Evolutionary conservation across 2,329 filamentous ascomycete species (phyloP).

Genomic region (Aureobasidium subglaciale): DNA sequence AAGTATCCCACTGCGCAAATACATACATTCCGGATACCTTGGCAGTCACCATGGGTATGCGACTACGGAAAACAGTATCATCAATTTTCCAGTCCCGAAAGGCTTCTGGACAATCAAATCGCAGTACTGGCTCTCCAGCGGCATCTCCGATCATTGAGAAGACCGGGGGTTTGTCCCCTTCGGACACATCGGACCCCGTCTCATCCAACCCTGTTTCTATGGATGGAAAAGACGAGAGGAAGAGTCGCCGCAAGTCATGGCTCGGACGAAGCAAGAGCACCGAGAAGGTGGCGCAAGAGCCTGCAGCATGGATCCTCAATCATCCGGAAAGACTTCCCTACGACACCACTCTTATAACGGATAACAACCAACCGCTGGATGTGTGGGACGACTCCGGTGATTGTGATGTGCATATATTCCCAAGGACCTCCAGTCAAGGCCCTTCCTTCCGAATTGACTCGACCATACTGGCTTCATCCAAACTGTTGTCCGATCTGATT

Average conservation of each 20-base stretch:
- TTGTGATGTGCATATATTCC: conserved; percentile 57
- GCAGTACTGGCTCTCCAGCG: background rate
- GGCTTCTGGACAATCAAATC: background rate
- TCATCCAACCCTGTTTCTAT: too few relatives aligned
- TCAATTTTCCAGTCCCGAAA: background rate
- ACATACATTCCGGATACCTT: background rate
- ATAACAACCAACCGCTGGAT: conserved; percentile 50
- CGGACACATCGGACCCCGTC: too few relatives aligned
- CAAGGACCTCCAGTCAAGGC: conserved; percentile 47
- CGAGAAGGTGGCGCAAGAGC: conserved; percentile 30
- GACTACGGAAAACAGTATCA: background rate
- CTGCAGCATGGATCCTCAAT: conserved; percentile 53
- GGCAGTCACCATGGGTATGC: background rate
- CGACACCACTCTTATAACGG: conserved; percentile 44
- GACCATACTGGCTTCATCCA: conserved; percentile 50
- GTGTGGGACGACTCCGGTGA: conserved; percentile 58
- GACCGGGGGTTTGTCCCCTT: background rate
- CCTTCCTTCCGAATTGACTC: conserved; percentile 58
- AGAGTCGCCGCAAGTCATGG: conserved; percentile 27
- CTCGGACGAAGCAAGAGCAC: conserved; percentile 27
- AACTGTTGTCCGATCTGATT: conserved; percentile 32
- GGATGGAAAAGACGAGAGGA: conserved; percentile 21
- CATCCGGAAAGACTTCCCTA: conserved; percentile 51
- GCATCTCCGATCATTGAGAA: background rate
- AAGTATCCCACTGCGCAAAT: background rate